These are phyloP conservation scores for Calonectria fujianensis DNA, from an alignment of 2,329 filamentous ascomycete species.

Conservation along the genomic window DNA sequence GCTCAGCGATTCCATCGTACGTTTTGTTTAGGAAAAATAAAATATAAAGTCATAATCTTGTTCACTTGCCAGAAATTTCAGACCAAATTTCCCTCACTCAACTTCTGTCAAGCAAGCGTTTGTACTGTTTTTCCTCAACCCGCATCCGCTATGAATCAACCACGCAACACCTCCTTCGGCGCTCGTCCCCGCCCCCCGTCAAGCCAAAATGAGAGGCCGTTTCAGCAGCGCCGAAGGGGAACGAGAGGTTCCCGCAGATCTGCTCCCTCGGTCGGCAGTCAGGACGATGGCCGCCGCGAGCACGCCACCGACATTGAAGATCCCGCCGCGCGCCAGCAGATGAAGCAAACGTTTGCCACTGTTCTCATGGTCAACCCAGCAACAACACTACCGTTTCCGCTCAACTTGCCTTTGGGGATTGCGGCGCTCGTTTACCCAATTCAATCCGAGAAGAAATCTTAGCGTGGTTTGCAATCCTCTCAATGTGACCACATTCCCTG, in stretches of 20 bases:
- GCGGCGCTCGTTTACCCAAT: conserved; percentile 38
- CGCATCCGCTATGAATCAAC: background rate
- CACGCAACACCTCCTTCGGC: background rate
- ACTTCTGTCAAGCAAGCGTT: background rate
- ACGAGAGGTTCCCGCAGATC: conserved; percentile 34
- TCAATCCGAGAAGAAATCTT: conserved; percentile 8
- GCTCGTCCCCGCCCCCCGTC: background rate
- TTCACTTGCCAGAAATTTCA: background rate
- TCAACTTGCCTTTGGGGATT: conserved; percentile 35
- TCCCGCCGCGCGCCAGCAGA: conserved; percentile 44
- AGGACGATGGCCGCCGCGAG: background rate
- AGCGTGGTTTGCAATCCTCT: too few species aligned
- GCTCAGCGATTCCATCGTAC: background rate
- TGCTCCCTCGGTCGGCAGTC: background rate
- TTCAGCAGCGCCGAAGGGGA: conserved; percentile 3
- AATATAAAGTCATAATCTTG: background rate
- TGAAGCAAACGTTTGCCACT: conserved; percentile 46
- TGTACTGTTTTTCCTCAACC: background rate
- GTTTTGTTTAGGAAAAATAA: background rate
- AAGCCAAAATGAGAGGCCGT: background rate
- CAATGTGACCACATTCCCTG: background rate
- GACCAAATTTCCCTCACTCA: background rate
- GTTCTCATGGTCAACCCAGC: conserved; percentile 44
- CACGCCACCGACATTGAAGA: conserved; percentile 36
- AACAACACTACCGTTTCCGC: conserved; percentile 42